These are phyloP conservation scores for Brachypodium distachyon DNA, from an alignment of 202 grass and related monocot species.

Conservation along the genomic window DNA sequence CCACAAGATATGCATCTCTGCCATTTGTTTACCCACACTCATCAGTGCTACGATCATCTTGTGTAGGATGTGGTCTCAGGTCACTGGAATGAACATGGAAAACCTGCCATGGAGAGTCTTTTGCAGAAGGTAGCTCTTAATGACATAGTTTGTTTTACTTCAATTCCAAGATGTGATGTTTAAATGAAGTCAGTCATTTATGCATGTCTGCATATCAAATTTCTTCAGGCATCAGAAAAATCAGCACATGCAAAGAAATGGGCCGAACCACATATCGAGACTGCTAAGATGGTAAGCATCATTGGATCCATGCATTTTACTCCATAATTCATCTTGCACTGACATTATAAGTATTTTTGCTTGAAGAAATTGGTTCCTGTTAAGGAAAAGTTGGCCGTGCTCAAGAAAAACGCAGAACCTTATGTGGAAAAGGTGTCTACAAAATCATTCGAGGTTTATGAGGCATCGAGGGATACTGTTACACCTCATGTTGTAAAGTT, in stretches of 20 bases:
- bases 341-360: background rate
- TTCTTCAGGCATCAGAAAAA: constrained; percentile 69
- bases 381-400: constrained; percentile 58
- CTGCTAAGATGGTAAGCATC: constrained; percentile 51
- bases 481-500: constrained; percentile 48
- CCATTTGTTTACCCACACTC: background rate
- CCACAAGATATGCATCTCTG: background rate
- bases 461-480: constrained; percentile 48
- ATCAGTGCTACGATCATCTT: constrained; percentile 5
- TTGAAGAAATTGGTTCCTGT: constrained; percentile 83
- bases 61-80: constrained; percentile 58
- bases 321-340: constrained; percentile 5
- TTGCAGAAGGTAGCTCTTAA: constrained; percentile 48
- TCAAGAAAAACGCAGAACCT: constrained; percentile 63
- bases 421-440: constrained; percentile 45
- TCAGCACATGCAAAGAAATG: constrained; percentile 75
- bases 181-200: background rate
- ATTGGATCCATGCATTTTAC: background rate
- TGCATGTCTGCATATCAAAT: constrained; percentile 10
- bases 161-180: background rate
- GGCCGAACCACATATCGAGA: constrained; percentile 70
- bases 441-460: constrained; percentile 64
- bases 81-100: constrained; percentile 68
- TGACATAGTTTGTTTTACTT: background rate
- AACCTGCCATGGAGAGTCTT: constrained; percentile 51